Percentiles rank a stretch among this genome's conserved stretches.
Evolutionary conservation across 441 rosid species (phyloP).

Genomic region (Corymbia citriodora): DNA sequence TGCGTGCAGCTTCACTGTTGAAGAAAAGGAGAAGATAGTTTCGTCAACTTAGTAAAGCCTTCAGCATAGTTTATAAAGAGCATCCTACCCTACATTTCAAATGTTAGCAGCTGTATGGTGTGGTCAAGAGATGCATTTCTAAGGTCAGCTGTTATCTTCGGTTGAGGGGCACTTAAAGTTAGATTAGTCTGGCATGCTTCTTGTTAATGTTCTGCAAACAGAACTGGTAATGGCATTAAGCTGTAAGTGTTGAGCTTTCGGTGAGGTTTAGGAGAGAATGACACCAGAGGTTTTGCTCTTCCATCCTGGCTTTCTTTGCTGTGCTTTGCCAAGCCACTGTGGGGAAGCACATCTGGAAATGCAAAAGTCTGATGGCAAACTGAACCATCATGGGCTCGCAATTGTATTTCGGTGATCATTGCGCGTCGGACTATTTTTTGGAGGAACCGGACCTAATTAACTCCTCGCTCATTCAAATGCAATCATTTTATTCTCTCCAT

Average conservation of each 20-base stretch:
- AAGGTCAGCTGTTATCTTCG: background rate
- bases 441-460: background rate
- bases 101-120: background rate
- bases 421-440: background rate
- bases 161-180: background rate
- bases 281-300: background rate
- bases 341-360: background rate
- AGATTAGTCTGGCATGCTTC: background rate
- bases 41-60: background rate
- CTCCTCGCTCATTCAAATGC: background rate
- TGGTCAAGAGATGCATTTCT: background rate
- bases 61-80: background rate
- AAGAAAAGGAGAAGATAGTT: conserved; percentile 51
- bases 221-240: background rate
- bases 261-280: background rate
- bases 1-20: conserved; percentile 72
- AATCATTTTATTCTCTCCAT: background rate
- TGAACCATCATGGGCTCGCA: background rate
- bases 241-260: background rate
- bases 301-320: background rate
- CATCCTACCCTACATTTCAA: background rate
- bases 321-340: background rate
- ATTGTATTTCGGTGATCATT: background rate
- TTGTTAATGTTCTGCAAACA: background rate
- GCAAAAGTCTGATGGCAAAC: background rate